Evolutionary conservation across 495 filamentous ascomycete genomes (phyloP).

Genomic region (Tuber brumale): DNA sequence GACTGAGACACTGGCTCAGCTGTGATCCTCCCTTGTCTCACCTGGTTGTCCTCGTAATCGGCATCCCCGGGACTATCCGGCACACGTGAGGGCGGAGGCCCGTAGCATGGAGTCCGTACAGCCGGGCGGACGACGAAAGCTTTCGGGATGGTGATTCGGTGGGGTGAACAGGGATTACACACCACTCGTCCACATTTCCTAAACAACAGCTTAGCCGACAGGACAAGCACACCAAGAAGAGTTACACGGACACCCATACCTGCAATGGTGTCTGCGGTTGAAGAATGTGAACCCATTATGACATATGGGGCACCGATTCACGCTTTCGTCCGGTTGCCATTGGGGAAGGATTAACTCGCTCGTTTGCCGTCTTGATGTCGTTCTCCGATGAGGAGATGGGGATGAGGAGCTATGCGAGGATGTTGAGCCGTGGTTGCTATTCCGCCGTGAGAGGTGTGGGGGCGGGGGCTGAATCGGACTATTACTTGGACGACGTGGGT

Average conservation of each 20-base stretch:
- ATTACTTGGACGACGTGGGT: conserved; percentile 7
- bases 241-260: conserved; percentile 46
- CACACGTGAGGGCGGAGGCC: background rate
- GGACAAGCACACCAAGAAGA: background rate
- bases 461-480: conserved; percentile 5
- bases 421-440: background rate
- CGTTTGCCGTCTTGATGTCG: conserved; percentile 5
- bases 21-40: background rate
- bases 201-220: conserved; percentile 18
- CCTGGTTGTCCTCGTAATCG: conserved; percentile 11
- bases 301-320: conserved; percentile 76
- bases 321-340: conserved; percentile 84
- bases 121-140: conserved; percentile 89
- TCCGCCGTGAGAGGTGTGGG: conserved; percentile 5
- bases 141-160: conserved; percentile 87
- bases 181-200: conserved; percentile 96
- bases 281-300: conserved; percentile 70
- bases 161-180: conserved; percentile 83
- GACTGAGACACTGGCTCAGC: background rate
- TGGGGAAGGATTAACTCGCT: conserved; percentile 46
- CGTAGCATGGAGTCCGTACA: conserved; percentile 41
- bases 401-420: conserved; percentile 8
- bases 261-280: conserved; percentile 85
- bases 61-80: conserved; percentile 5
- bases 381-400: conserved; percentile 5